These are phyloP conservation scores for Aspergillus sp. DNA, from an alignment of 2,329 filamentous ascomycete species.

Conservation along the genomic window DNA sequence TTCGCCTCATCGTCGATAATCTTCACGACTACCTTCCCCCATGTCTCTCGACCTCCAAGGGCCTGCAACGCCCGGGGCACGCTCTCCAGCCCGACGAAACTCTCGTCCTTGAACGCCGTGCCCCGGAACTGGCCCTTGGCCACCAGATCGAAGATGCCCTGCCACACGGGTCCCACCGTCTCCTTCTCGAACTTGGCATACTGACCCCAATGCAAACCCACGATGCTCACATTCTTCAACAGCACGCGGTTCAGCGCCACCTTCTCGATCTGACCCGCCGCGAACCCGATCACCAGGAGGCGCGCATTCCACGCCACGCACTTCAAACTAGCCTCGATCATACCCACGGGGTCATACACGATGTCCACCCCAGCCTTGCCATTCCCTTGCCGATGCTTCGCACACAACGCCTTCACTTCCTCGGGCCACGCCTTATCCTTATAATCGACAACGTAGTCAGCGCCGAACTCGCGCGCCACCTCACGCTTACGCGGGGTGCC, in stretches of 20 bases:
- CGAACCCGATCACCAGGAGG: conserved; percentile 85
- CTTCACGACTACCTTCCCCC: conserved; percentile 94
- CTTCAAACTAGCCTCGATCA: conserved; percentile 84
- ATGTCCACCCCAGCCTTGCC: conserved; percentile 75
- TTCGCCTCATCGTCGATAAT: conserved; percentile 69
- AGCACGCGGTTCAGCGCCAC: conserved; percentile 89
- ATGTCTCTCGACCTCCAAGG: conserved; percentile 77
- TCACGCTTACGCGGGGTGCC: conserved; percentile 76
- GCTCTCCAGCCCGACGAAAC: conserved; percentile 78
- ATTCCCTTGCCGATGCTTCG: conserved; percentile 59
- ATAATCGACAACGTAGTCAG: conserved; percentile 82
- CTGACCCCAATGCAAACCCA: conserved; percentile 89
- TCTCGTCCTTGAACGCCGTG: conserved; percentile 78
- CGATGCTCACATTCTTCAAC: conserved; percentile 87
- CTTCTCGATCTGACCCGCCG: conserved; percentile 83
- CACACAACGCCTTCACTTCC: conserved; percentile 68
- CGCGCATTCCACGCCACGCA: conserved; percentile 93
- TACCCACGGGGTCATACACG: conserved; percentile 89
- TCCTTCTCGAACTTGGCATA: conserved; percentile 73
- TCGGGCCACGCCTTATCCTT: conserved; percentile 66
- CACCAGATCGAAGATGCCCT: conserved; percentile 76
- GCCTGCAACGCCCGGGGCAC: conserved; percentile 75
- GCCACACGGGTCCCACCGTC: conserved; percentile 72
- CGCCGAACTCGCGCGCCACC: conserved; percentile 76
- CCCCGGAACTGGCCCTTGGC: conserved; percentile 74